These are phyloP conservation scores for Lactifluus piperatus DNA, from an alignment of 768 basidiomycete genomes.

Conservation along the genomic window DNA sequence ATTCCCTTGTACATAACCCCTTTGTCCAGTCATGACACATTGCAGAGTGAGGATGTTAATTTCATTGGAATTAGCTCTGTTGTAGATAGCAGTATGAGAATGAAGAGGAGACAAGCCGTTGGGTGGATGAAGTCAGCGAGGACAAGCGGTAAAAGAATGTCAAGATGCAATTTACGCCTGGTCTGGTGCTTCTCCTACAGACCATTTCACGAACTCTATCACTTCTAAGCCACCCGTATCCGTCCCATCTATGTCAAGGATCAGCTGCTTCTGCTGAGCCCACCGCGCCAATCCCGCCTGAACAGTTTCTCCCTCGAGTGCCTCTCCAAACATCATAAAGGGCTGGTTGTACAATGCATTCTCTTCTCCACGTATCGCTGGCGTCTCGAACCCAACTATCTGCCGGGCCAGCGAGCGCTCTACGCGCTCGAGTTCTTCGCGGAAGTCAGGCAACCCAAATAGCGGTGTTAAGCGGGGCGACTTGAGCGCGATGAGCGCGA, in stretches of 20 bases:
- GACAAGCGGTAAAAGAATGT: not conserved
- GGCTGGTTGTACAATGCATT: slow-evolving; percentile 19
- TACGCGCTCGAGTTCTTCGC: slow-evolving; percentile 14
- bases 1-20: not conserved
- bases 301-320: slow-evolving; percentile 16
- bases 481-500: slow-evolving; percentile 17
- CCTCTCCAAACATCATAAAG: slow-evolving; percentile 16
- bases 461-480: slow-evolving; percentile 12
- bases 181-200: slow-evolving; percentile 9
- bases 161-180: not conserved
- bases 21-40: not conserved
- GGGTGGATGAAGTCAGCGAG: not conserved
- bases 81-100: not conserved
- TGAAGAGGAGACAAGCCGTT: not conserved
- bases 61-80: not conserved
- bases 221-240: slow-evolving; percentile 16
- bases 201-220: slow-evolving; percentile 17
- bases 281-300: slow-evolving; percentile 12
- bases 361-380: slow-evolving; percentile 8
- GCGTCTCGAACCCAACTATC: slow-evolving; percentile 19
- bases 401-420: slow-evolving; percentile 18
- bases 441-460: slow-evolving; percentile 5
- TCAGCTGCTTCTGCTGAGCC: slow-evolving; percentile 14
- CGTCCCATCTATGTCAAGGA: slow-evolving; percentile 7
- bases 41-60: not conserved